Evolutionary conservation across 2,329 filamentous ascomycete species (phyloP).

Genomic region (Talaromyces pinophilus): DNA sequence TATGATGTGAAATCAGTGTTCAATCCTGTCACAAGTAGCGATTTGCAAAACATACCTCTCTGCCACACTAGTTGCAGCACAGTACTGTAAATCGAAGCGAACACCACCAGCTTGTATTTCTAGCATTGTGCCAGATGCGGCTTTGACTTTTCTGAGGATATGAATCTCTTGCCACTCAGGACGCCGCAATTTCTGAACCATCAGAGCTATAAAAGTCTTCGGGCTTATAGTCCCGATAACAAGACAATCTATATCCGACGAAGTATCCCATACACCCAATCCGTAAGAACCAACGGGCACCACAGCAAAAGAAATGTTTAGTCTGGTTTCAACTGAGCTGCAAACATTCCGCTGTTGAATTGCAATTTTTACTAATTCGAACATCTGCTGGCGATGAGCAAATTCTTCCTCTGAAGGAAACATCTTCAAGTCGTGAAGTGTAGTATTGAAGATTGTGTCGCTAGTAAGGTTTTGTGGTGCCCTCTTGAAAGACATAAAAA

Average conservation of each 20-base stretch:
- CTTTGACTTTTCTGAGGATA: conserved; percentile 60
- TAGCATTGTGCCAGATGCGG: conserved; percentile 63
- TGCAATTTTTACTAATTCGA: conserved; percentile 12
- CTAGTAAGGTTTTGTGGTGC: conserved; percentile 24
- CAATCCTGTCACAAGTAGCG: neutral
- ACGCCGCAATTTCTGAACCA: conserved; percentile 56
- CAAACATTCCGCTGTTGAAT: conserved; percentile 27
- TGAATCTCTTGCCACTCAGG: conserved; percentile 48
- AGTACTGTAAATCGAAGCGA: conserved; percentile 68
- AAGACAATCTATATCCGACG: conserved; percentile 66
- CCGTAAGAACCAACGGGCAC: conserved; percentile 67
- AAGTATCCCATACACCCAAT: conserved; percentile 61
- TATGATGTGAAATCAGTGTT: conserved; percentile 26
- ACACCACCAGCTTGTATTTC: conserved; percentile 61
- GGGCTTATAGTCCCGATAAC: conserved; percentile 64
- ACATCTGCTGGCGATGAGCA: conserved; percentile 14
- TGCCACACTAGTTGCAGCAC: conserved; percentile 58
- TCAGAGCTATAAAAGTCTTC: conserved; percentile 62
- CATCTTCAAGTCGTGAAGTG: conserved; percentile 11
- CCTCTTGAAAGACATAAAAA: neutral
- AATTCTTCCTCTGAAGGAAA: conserved; percentile 15
- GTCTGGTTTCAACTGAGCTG: conserved; percentile 27
- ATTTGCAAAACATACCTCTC: conserved; percentile 44
- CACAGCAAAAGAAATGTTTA: conserved; percentile 50
- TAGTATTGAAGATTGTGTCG: conserved; percentile 2